These are phyloP conservation scores for Edaphochlamys debaryana DNA, from an alignment of 139 green algal species.

Conservation along the genomic window DNA sequence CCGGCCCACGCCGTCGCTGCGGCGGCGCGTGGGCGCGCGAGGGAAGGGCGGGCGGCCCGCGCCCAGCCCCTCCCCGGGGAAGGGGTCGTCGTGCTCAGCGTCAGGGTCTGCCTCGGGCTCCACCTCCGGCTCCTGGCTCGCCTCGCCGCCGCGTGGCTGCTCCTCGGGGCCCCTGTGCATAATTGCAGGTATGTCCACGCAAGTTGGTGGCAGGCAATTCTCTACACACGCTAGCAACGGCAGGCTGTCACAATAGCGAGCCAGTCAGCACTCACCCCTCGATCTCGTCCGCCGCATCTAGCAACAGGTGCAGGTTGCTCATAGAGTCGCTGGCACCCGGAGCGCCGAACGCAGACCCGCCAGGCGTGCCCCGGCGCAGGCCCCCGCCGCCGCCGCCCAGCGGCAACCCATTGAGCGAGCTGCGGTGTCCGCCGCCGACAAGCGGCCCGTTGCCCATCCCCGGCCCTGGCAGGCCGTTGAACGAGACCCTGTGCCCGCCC, in stretches of 20 bases:
- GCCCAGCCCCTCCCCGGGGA: too few species aligned
- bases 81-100: too few species aligned
- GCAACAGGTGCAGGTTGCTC: slow-evolving; percentile 37
- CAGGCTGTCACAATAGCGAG: too few species aligned
- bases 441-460: background rate
- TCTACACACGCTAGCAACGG: too few species aligned
- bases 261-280: slow-evolving; percentile 30
- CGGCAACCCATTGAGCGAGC: background rate
- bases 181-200: too few species aligned
- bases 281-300: slow-evolving; percentile 37
- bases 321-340: background rate
- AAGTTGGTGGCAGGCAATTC: too few species aligned
- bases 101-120: too few species aligned
- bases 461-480: background rate
- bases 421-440: background rate
- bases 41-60: background rate
- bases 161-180: too few species aligned
- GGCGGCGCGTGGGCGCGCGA: background rate
- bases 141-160: too few species aligned
- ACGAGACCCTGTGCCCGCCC: background rate
- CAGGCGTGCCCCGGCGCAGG: background rate
- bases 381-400: background rate
- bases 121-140: too few species aligned
- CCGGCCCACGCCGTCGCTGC: slow-evolving; percentile 10
- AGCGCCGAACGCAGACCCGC: background rate